A percentile compares a stretch with the other conserved stretches of the same genome.
Evolutionary conservation across 768 basidiomycete species (phyloP).

Genomic region (Dioszegia aurantiaca): DNA sequence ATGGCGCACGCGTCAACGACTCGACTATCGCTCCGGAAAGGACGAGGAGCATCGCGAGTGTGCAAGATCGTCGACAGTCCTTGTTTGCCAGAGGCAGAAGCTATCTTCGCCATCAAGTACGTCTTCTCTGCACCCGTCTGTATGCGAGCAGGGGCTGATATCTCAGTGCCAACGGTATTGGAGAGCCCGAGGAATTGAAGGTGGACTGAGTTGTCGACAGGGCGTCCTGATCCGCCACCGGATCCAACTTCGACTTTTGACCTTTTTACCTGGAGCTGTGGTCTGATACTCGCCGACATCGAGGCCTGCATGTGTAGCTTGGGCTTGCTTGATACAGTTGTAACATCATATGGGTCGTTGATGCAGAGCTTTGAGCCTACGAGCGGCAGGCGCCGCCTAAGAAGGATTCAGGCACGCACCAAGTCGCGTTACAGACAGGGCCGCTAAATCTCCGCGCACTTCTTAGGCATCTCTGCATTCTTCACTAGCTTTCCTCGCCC

Average conservation of each 20-base stretch:
- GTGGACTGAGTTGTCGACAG: constrained; percentile 4
- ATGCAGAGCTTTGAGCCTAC: no score
- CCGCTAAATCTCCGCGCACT: no score
- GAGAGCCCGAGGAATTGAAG: constrained; percentile 76
- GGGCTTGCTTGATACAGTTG: constrained; percentile 7
- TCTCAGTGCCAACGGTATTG: constrained; percentile 75
- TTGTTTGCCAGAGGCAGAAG: constrained; percentile 93
- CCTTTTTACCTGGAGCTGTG: no score
- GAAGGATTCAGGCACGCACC: no score
- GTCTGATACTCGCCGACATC: background rate
- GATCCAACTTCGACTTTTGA: no score
- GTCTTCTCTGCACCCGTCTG: constrained; percentile 14
- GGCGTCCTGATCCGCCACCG: no score
- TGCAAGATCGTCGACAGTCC: constrained; percentile 99
- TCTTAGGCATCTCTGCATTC: no score
- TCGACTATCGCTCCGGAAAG: constrained; percentile 86
- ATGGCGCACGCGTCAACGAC: constrained; percentile 99
- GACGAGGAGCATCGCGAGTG: constrained; percentile 81
- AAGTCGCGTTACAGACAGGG: no score
- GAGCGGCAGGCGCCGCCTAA: no score
- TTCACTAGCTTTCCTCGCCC: no score
- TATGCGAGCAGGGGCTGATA: background rate
- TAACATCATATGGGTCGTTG: background rate
- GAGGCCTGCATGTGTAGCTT: background rate
- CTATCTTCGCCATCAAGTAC: constrained; percentile 78